phyloP scores from a whole-genome alignment of 2,329 filamentous ascomycete genomes.

The Metarhizium anisopliae region DNA sequence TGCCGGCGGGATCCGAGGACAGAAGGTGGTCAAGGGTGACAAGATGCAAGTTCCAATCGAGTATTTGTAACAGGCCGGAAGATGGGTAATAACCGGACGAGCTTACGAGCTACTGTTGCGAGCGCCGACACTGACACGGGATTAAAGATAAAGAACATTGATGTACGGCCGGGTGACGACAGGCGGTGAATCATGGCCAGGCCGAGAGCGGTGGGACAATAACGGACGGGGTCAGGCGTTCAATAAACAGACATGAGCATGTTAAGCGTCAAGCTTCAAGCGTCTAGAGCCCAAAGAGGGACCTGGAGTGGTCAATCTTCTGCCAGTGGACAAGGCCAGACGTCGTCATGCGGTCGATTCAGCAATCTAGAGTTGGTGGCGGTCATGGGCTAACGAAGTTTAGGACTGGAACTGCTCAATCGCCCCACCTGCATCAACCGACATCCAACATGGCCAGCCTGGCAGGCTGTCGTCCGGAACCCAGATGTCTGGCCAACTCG shows the following conservation, averaged over 20 bases:
- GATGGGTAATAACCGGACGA: neutral
- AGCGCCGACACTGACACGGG: neutral
- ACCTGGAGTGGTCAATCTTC: neutral
- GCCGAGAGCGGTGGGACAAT: neutral
- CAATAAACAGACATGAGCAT: no score
- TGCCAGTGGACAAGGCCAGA: no score
- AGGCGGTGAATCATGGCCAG: slow-evolving; percentile 2
- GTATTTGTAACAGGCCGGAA: neutral
- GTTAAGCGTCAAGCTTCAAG: no score
- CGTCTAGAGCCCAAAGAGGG: neutral
- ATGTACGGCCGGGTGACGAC: neutral
- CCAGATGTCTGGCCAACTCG: no score
- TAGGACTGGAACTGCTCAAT: neutral
- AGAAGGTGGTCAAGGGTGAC: no score
- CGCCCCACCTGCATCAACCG: neutral
- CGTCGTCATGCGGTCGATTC: neutral
- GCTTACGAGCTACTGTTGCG: neutral
- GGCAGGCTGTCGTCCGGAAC: no score
- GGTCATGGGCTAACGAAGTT: neutral
- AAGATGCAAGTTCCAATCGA: neutral
- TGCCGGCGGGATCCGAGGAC: neutral
- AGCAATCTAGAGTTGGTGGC: neutral
- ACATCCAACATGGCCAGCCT: no score
- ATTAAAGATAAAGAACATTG: neutral
- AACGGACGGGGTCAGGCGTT: neutral